Evolutionary conservation across 2,329 filamentous ascomycete genomes (phyloP).

Genomic region (Zasmidium angulare): DNA sequence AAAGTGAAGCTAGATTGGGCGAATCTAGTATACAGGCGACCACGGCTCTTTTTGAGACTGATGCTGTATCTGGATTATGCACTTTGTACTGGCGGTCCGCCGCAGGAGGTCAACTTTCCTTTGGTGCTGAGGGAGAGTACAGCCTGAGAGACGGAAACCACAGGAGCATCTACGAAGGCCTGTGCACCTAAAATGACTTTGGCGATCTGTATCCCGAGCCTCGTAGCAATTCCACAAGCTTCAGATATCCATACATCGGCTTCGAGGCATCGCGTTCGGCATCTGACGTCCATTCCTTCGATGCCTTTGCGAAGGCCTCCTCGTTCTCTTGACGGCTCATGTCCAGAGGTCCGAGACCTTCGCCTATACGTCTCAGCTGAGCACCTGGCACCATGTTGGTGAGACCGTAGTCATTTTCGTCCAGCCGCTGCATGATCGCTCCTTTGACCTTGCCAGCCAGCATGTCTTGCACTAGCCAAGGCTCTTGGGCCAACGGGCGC

Average conservation of each 20-base stretch:
- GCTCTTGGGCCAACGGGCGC: conserved; percentile 55
- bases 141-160: neutral
- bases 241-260: conserved; percentile 33
- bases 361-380: conserved; percentile 55
- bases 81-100: conserved; percentile 5
- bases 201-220: too few relatives aligned
- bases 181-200: too few relatives aligned
- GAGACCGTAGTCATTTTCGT: conserved; percentile 46
- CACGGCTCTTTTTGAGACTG: conserved; percentile 8
- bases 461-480: conserved; percentile 46
- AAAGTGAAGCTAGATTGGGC: conserved; percentile 10
- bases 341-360: conserved; percentile 55
- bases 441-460: conserved; percentile 48
- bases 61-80: conserved; percentile 12
- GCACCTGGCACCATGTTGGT: conserved; percentile 49
- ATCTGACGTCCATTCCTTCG: conserved; percentile 42
- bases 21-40: conserved; percentile 7
- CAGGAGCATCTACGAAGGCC: too few relatives aligned
- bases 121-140: neutral
- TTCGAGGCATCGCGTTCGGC: conserved; percentile 24
- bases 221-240: conserved; percentile 29
- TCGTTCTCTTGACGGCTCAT: conserved; percentile 49
- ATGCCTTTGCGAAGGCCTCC: conserved; percentile 50
- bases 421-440: conserved; percentile 48
- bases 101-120: conserved; percentile 10